Evolutionary conservation across 306 rosid genomes (phyloP).

Genomic region (Fragaria iinumae): DNA sequence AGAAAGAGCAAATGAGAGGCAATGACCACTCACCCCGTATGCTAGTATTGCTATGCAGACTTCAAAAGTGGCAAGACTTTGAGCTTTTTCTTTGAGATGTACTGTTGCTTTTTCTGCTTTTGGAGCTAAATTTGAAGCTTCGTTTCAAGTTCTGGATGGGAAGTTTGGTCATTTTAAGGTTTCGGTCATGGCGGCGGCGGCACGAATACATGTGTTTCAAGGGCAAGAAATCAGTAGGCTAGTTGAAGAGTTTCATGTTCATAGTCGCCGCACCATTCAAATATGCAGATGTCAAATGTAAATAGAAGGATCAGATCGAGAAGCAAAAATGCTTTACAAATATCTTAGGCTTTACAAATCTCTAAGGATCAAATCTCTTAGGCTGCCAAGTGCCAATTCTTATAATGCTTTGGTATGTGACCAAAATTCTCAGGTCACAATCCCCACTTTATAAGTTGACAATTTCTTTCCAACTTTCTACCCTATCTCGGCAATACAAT

Average conservation of each 20-base stretch:
- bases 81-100: not conserved
- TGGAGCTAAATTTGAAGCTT: slow-evolving; percentile 9
- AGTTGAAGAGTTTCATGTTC: not conserved
- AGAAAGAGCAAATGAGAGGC: slow-evolving; percentile 26
- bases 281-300: slow-evolving; percentile 10
- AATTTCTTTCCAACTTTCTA: not conserved
- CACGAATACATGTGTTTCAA: slow-evolving; percentile 16
- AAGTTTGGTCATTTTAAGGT: not conserved
- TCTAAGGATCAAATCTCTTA: slow-evolving; percentile 8
- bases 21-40: not conserved
- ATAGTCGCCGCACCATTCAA: slow-evolving; percentile 16
- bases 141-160: slow-evolving; percentile 7
- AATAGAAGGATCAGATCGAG: not conserved
- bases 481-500: too few species aligned
- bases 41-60: not conserved
- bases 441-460: too few species aligned
- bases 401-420: slow-evolving; percentile 9
- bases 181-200: not conserved
- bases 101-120: slow-evolving; percentile 25
- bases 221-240: not conserved
- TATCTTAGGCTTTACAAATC: too few species aligned
- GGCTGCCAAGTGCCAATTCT: slow-evolving; percentile 26
- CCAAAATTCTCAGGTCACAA: slow-evolving; percentile 8
- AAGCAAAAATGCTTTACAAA: too few species aligned
- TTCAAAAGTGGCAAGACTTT: not conserved